Evolutionary conservation across 2,329 filamentous ascomycete genomes (phyloP).

Genomic region (Stachybotrys echinatus): DNA sequence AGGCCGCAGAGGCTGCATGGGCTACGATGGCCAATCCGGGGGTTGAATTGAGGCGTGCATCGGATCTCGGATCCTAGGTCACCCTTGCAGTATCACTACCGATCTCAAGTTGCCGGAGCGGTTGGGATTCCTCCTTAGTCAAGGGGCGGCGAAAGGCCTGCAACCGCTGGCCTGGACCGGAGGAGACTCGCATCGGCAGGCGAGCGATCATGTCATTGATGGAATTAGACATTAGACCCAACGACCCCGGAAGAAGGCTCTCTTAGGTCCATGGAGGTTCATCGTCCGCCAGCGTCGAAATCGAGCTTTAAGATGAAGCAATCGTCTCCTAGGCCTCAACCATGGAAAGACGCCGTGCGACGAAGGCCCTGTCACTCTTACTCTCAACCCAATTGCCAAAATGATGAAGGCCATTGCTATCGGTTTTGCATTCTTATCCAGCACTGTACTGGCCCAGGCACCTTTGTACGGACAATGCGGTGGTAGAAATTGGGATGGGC

Average conservation of each 20-base stretch:
- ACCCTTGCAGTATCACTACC: too few species aligned
- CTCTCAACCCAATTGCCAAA: background rate
- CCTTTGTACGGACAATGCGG: constrained; percentile 8
- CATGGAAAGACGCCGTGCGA: too few species aligned
- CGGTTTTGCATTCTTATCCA: background rate
- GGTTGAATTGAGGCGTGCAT: too few species aligned
- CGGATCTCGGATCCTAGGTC: too few species aligned
- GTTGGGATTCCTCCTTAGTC: too few species aligned
- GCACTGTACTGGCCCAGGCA: constrained; percentile 5
- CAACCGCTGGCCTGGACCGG: background rate
- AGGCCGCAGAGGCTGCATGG: background rate
- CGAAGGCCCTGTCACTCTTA: too few species aligned
- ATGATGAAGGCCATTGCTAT: background rate
- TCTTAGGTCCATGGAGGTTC: background rate
- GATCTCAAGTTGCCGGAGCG: too few species aligned
- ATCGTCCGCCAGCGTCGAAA: background rate
- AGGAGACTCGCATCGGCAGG: background rate
- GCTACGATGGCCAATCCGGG: too few species aligned
- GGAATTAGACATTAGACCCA: background rate
- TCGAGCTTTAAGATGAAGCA: background rate
- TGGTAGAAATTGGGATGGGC: constrained; percentile 3
- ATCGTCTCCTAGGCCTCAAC: too few species aligned
- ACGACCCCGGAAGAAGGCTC: background rate
- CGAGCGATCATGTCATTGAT: background rate
- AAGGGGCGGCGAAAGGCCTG: too few species aligned